Evolutionary conservation across 164 flowering plant genomes (phyloP), one percentile per base, ranked within the genome.

Genomic region (Cinnamomum chago): DNA sequence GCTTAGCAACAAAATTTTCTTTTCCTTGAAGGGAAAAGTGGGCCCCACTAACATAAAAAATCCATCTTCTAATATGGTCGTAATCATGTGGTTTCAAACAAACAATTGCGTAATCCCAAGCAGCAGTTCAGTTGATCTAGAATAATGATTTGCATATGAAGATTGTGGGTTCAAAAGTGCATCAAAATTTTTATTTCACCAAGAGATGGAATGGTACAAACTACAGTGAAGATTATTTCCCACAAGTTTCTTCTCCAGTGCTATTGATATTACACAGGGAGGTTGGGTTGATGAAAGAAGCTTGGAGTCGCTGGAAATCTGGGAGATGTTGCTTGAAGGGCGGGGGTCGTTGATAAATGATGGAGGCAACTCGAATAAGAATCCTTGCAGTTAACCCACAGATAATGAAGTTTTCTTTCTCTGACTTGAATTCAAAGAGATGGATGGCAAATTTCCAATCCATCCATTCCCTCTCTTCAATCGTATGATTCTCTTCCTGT

Each of bases 381-480:
- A 84, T 82, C 74, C 85, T 73, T 4, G 87, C 83, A 17, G 85
- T 84, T 27, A 82, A 74, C 3, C 85, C 87, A 47, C 82, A 78
- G 17, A 82, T 78, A 25, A 71, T 68, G 60, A 79, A 81, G 9
- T 3, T 47, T 15, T 74, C 81, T 55, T 77, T 28, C 65, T 82
- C 78, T 0, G 76, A 30, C 50, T 81, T 75, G 25, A 66, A 79
- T 20, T 83, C 85, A 47, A 83, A 85, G 1, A 76, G 33, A 74
- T 83, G 85, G 58, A 81, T n/a, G 0, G 71, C n/a, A 50, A 82
- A 83, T 71, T 82, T 79, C 70, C 50, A 30, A 2, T 76, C 84
- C 77, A 67, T 77, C 86, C 88, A 85, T 76, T 82, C 82, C 70
- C 70, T 79, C 75, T 83, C 85, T 65, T 80, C 82, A 12, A 50